These are phyloP conservation scores for Hyaloscypha variabilis DNA, from an alignment of 495 filamentous ascomycete species.

Conservation along the genomic window DNA sequence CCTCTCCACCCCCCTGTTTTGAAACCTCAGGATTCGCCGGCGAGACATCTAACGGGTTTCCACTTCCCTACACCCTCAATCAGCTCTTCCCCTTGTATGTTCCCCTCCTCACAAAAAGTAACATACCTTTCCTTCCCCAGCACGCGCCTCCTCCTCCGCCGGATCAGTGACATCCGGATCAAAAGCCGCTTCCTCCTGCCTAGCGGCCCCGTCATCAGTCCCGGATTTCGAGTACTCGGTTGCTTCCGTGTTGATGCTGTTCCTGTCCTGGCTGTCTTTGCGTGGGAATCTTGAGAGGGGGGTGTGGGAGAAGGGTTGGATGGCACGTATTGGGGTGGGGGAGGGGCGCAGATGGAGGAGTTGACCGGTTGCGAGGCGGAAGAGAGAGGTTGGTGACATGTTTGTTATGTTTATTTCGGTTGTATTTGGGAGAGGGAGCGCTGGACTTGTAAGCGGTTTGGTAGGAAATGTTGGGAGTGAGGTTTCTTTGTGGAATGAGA, in stretches of 20 bases:
- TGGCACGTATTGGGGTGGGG: not conserved
- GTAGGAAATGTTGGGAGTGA: not conserved
- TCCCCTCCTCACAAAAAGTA: not conserved
- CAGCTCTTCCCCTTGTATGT: not conserved
- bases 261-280: slow-evolving; percentile 54
- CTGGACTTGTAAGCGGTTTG: not conserved
- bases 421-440: not conserved
- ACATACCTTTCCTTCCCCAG: slow-evolving; percentile 28
- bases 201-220: slow-evolving; percentile 56
- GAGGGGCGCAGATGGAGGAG: not conserved
- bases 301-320: slow-evolving; percentile 6
- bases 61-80: slow-evolving; percentile 5
- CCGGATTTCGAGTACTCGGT: slow-evolving; percentile 62
- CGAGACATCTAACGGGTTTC: slow-evolving; percentile 59
- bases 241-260: slow-evolving; percentile 52
- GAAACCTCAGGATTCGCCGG: slow-evolving; percentile 64
- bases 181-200: slow-evolving; percentile 53
- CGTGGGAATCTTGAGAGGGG: slow-evolving; percentile 14
- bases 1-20: slow-evolving; percentile 43
- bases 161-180: slow-evolving; percentile 61
- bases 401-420: not conserved
- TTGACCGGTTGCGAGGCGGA: slow-evolving; percentile 1
- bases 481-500: not conserved
- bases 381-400: slow-evolving; percentile 7
- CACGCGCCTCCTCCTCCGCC: slow-evolving; percentile 48